Evolutionary conservation across 805 yeast genomes (phyloP).

Genomic region (Allodekkera sacchari): DNA sequence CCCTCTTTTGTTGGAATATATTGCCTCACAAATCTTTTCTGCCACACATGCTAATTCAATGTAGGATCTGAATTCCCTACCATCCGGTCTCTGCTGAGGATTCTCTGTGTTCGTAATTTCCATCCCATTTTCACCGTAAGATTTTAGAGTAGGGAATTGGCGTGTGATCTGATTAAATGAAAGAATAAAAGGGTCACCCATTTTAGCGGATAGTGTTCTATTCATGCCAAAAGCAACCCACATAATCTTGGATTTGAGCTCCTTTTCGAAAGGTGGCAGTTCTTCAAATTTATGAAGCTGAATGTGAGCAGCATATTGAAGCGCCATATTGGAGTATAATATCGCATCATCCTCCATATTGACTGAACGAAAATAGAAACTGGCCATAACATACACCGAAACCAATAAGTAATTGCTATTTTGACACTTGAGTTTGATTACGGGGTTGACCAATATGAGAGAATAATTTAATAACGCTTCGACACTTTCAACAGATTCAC

Average conservation of each 20-base stretch:
- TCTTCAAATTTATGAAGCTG: constrained; percentile 9
- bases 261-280: constrained; percentile 5
- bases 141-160: constrained; percentile 12
- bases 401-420: constrained; percentile 12
- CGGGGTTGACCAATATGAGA: constrained; percentile 12
- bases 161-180: constrained; percentile 10
- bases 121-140: constrained; percentile 7
- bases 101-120: background rate
- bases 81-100: background rate
- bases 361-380: constrained; percentile 17
- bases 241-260: constrained; percentile 16
- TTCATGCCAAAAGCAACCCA: constrained; percentile 21
- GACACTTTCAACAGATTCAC: constrained; percentile 10
- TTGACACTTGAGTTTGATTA: constrained; percentile 7
- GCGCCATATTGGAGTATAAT: constrained; percentile 17
- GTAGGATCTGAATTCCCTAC: constrained; percentile 13
- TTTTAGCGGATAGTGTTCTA: constrained; percentile 18
- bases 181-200: constrained; percentile 17
- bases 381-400: constrained; percentile 13
- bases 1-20: constrained; percentile 10
- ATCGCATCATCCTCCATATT: constrained; percentile 18
- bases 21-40: constrained; percentile 17
- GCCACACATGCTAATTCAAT: constrained; percentile 14
- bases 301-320: constrained; percentile 18
- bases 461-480: constrained; percentile 12